Conservation (phyloP, 495 filamentous ascomycete species). For the Hypoxylon lenormandii region DNA sequence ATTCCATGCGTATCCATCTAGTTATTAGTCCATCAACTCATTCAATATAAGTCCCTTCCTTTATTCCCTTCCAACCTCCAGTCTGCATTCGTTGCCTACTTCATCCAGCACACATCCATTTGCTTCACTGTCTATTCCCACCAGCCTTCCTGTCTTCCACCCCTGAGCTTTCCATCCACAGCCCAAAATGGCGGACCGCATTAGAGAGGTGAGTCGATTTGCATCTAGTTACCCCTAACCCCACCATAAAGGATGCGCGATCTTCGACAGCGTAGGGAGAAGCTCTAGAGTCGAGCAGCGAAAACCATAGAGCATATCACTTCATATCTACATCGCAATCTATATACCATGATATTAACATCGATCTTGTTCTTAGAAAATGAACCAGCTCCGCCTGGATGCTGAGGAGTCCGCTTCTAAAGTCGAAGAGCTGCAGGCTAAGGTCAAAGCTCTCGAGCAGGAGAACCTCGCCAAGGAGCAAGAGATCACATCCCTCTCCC, state of each 20-base stretch:
- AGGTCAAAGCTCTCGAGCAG: slow-evolving; percentile 90
- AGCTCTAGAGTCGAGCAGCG: slow-evolving; percentile 5
- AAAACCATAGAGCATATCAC: slow-evolving; percentile 2
- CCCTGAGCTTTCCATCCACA: slow-evolving; percentile 12
- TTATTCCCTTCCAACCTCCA: slow-evolving; percentile 34
- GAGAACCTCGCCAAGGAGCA: slow-evolving; percentile 97
- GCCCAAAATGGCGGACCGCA: slow-evolving; percentile 70
- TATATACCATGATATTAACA: slow-evolving; percentile 39
- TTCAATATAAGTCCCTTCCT: slow-evolving; percentile 46
- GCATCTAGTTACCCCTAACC: slow-evolving; percentile 51
- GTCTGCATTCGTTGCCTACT: slow-evolving; percentile 37
- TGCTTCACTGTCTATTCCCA: slow-evolving; percentile 27
- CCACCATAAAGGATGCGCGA: slow-evolving; percentile 55
- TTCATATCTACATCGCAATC: slow-evolving; percentile 20
- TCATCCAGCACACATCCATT: slow-evolving; percentile 36
- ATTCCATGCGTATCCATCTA: slow-evolving; percentile 47
- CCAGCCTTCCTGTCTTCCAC: slow-evolving; percentile 30
- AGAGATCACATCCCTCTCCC: slow-evolving; percentile 91
- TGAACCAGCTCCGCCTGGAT: slow-evolving; percentile 91
- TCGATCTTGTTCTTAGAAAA: slow-evolving; percentile 71
- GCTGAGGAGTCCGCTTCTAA: slow-evolving; percentile 81
- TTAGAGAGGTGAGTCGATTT: slow-evolving; percentile 78
- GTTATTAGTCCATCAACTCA: slow-evolving; percentile 42
- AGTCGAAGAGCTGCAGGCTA: slow-evolving; percentile 85
- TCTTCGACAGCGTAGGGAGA: slow-evolving; percentile 5